Evolutionary conservation across 108 stramenopile species (phyloP), one percentile per base, ranked within the genome.

Genomic region (Craspedostauros australis): DNA sequence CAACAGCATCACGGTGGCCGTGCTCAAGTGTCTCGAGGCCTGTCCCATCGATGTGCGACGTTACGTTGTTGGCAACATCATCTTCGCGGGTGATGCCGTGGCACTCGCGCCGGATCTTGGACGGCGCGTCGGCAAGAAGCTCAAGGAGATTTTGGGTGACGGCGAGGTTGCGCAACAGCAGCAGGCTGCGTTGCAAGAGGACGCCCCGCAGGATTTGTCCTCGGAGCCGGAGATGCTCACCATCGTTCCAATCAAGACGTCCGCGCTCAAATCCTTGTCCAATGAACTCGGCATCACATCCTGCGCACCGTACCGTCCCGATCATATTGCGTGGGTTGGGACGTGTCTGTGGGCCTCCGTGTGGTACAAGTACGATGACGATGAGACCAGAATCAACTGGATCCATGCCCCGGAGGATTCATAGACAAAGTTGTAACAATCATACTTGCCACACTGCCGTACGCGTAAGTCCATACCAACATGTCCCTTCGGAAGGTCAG

Each of bases 1-100:
- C 15, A 49, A 40, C 11, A 60, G 57, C 30, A n/a, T 67, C 1
- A 46, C 64, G 14, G 26, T 50, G 3, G 70, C 70, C 14, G 4
- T 71, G 16, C 16, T 62, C 29, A 62, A 53, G 19, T 62, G 61
- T 33, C 48, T 71, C 38, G 54, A 71, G n/a, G 43, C 37, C 11
- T 64, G 57, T 40, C 70, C 70, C 16, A 16, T 25, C 5, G 62
- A 64, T 46, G 22, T 64, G n/a, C 34, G 72, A 19, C 36, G 32
- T 21, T 16, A 67, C 38, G 46, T 61, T 34, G 50, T 50, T 16
- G 25, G 33, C 15, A 73, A 67, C 39, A 48, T 68, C 2, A 29
- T 66, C 40, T 63, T 73, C 56, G 61, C 54, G 47, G 72, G 72
- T 25, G 72, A 73, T 25, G 57, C 62, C 6, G 23, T 50, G 7